phyloP scores from a whole-genome alignment of 768 basidiomycete species.

The Roridomyces roridus region DNA sequence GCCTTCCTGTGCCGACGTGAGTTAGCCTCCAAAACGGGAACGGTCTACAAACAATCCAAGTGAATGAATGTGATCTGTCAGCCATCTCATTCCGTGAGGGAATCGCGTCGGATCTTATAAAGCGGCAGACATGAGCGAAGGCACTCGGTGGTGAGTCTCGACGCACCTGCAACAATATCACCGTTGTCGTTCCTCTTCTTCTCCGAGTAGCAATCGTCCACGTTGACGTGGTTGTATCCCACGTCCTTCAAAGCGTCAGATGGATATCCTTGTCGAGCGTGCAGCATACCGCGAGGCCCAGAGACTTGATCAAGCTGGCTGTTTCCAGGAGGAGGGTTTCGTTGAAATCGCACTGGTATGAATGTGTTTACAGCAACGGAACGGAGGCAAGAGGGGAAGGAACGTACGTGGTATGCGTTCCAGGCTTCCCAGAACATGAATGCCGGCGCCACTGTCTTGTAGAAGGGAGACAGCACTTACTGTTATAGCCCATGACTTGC shows the following conservation, averaged over 20 bases:
- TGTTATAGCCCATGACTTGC: conserved; percentile 20
- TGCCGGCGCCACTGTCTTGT: background rate
- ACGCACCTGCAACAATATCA: conserved; percentile 62
- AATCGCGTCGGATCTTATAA: conserved; percentile 61
- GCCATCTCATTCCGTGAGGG: conserved; percentile 60
- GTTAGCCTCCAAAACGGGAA: background rate
- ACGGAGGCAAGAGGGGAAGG: background rate
- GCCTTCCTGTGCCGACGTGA: conserved; percentile 48
- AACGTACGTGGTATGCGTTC: conserved; percentile 69
- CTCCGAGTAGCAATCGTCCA: conserved; percentile 73
- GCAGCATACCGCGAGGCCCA: conserved; percentile 53
- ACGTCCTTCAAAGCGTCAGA: conserved; percentile 43
- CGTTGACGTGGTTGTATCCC: conserved; percentile 64
- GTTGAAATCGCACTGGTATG: conserved; percentile 61
- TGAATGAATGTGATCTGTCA: conserved; percentile 61
- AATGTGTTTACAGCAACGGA: background rate
- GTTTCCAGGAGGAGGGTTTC: conserved; percentile 57
- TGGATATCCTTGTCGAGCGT: too few species aligned
- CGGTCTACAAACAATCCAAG: conserved; percentile 57
- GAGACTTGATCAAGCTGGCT: conserved; percentile 54
- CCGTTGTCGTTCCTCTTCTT: conserved; percentile 56
- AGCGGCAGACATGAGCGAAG: background rate
- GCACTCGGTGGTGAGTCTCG: background rate
- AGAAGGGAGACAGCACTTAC: conserved; percentile 11
- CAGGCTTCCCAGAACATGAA: conserved; percentile 49